These are phyloP conservation scores for Penicillium sp. DNA, from an alignment of 2,329 filamentous ascomycete genomes.

Conservation along the genomic window DNA sequence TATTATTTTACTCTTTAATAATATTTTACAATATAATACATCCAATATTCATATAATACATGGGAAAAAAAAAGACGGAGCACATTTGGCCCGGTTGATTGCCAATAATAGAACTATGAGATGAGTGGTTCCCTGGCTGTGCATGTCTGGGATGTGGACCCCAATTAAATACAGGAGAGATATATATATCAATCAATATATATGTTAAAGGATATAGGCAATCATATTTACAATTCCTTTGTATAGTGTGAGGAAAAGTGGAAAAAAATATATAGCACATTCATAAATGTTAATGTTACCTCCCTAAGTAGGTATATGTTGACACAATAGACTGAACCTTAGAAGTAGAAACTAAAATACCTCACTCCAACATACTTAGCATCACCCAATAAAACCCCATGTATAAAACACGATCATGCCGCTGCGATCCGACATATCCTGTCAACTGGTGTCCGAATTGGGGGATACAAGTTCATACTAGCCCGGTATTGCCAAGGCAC, in stretches of 20 bases:
- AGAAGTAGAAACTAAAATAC: background rate
- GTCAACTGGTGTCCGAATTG: background rate
- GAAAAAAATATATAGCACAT: too few relatives aligned
- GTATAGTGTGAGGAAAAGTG: background rate
- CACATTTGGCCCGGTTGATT: conserved; percentile 17
- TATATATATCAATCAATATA: background rate
- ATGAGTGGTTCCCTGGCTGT: conserved; percentile 17
- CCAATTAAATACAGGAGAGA: conserved; percentile 11
- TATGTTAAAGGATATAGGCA: too few relatives aligned
- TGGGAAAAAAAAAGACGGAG: conserved; percentile 4
- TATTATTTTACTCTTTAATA: background rate
- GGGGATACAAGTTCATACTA: conserved; percentile 1
- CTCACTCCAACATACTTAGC: background rate
- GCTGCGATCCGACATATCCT: background rate
- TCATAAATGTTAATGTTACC: too few relatives aligned
- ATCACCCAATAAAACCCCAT: background rate
- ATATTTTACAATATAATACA: background rate
- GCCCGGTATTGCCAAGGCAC: background rate
- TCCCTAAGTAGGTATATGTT: background rate
- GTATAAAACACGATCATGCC: background rate
- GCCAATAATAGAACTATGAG: conserved; percentile 26
- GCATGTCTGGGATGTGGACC: conserved; percentile 18
- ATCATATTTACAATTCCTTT: background rate
- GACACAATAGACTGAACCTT: background rate
- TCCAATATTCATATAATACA: background rate